A percentile compares a stretch with the other conserved stretches of the same genome.
Conservation (phyloP, 352 stramenopile genomes). For the Pythium apleroticum region DNA sequence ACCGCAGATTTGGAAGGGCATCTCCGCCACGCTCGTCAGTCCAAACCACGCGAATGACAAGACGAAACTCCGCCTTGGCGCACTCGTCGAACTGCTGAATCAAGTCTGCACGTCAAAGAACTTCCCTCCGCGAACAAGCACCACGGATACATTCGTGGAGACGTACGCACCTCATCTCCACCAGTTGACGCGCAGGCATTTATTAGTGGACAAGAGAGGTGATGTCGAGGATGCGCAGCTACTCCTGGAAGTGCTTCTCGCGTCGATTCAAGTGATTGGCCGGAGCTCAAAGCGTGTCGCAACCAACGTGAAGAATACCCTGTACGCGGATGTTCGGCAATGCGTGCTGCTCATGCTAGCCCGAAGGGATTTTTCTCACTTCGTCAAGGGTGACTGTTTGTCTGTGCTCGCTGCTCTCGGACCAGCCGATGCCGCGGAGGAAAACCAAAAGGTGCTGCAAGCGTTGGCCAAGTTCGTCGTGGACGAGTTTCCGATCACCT, state of each 20-base stretch:
- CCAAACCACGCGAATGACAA: conserved; percentile 15
- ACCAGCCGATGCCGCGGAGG: conserved; percentile 9
- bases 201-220: conserved; percentile 20
- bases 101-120: conserved; percentile 39
- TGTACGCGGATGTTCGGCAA: conserved; percentile 44
- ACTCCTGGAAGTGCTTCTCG: conserved; percentile 43
- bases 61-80: conserved; percentile 29
- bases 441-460: conserved; percentile 28
- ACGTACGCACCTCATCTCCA: conserved; percentile 42
- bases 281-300: conserved; percentile 37
- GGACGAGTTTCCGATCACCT: conserved; percentile 76
- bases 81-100: conserved; percentile 40
- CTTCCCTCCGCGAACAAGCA: conserved; percentile 31
- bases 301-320: conserved; percentile 26
- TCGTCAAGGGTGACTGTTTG: conserved; percentile 63
- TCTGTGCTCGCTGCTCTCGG: conserved; percentile 39
- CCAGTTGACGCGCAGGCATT: conserved; percentile 34
- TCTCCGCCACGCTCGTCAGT: conserved; percentile 29
- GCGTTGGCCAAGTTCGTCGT: conserved; percentile 54
- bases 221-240: conserved; percentile 41
- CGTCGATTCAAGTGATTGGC: conserved; percentile 43
- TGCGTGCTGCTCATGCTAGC: conserved; percentile 39
- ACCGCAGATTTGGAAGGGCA: conserved; percentile 44
- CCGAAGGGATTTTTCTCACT: conserved; percentile 39
- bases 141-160: conserved; percentile 55